These are phyloP conservation scores for Orbilia javanica DNA, from an alignment of 2,329 filamentous ascomycete species.

Conservation along the genomic window DNA sequence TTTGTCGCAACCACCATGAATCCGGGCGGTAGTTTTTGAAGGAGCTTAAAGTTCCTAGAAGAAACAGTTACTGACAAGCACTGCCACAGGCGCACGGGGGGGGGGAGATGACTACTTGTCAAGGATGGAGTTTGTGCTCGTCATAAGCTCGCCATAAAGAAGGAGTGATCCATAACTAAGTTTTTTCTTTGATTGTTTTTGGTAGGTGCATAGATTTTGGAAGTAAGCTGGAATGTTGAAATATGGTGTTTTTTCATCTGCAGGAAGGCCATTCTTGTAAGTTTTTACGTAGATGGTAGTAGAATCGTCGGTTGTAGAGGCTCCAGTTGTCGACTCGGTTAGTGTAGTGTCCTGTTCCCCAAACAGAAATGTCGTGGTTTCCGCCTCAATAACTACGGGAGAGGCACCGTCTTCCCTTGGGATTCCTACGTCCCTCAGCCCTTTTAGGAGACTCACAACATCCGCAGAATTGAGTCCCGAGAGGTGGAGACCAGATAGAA, in stretches of 20 bases:
- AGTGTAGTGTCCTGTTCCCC: neutral
- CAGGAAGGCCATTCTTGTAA: slow-evolving; percentile 77
- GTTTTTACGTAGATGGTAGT: slow-evolving; percentile 79
- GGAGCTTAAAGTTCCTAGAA: slow-evolving; percentile 78
- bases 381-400: neutral
- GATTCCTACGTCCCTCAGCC: neutral
- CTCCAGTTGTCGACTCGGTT: slow-evolving; percentile 65
- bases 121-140: slow-evolving; percentile 91
- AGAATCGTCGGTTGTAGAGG: slow-evolving; percentile 76
- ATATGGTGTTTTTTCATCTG: slow-evolving; percentile 74
- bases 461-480: slow-evolving; percentile 76
- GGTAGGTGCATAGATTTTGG: slow-evolving; percentile 65
- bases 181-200: slow-evolving; percentile 63
- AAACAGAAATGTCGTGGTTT: slow-evolving; percentile 16
- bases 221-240: slow-evolving; percentile 72
- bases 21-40: slow-evolving; percentile 82
- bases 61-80: neutral
- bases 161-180: slow-evolving; percentile 78
- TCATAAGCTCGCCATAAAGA: slow-evolving; percentile 91
- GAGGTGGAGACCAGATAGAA: slow-evolving; percentile 84
- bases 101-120: slow-evolving; percentile 76
- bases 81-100: slow-evolving; percentile 15
- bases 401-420: neutral
- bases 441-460: slow-evolving; percentile 74
- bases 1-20: slow-evolving; percentile 89